Base-by-base conservation (phyloP, 2,329 filamentous ascomycete species). In the Zalaria obscura region DNA sequence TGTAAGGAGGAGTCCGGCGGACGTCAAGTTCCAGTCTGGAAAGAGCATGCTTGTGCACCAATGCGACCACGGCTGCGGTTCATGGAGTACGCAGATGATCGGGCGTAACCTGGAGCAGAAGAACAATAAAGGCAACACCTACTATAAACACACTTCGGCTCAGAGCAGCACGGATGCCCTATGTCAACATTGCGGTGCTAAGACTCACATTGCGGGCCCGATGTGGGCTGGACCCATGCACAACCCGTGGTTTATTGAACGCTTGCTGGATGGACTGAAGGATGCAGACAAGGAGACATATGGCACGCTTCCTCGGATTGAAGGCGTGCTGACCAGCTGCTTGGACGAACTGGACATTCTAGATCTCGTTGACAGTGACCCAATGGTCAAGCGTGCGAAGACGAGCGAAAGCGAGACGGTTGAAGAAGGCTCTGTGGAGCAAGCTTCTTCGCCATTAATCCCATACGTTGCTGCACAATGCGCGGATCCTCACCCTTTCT, bases 201-300 rank as follows among this genome's bases (percentile, higher is more conserved):
- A 82, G 57, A 93, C 81, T 63, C 91, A 96, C 60, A 60, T 96
- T 9, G 82, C 78, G 4, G 91, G 91, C 2, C 91, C 91, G 1
- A 96, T 98, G 89, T 98, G 88, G 66, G 88, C 76, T 29, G 91
- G 91, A 1, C 83, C 82, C 18, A 67, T 98, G 5, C 91, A 98
- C 61, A 87, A 87, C 36, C 72, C 77, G 5, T 75, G 78, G 2
- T 98, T 95, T 55, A 77, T 98, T 46, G 74, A 83, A 54, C 75
- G 75, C 42, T 78, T 98, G 25, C 69, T 98, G 10, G 73, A 78
- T 35, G 73, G 80, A 43, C 69, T 94, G 5, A 78, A 84, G 1
- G 63, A 68, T 3, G 74, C 77, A 1, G 75, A 87, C 38, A 69
- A 70, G 26, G 68, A 77, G 0, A 72, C 78, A 0, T 98, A 98